Evolutionary conservation across 2,329 filamentous ascomycete species (phyloP), one percentile per base, ranked within the genome.

Genomic region (Fusarium secorum): DNA sequence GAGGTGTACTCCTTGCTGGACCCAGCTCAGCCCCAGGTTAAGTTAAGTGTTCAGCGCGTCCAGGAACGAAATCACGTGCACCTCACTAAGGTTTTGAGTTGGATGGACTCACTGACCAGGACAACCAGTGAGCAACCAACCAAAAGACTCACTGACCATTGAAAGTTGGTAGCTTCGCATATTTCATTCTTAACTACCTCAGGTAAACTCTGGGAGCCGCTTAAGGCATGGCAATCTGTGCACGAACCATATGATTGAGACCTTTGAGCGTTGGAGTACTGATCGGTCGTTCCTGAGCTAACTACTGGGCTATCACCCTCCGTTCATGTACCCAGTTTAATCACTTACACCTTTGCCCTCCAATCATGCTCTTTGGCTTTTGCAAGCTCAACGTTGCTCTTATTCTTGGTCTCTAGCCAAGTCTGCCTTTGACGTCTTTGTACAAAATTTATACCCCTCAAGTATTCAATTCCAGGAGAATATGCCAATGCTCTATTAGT

Each of bases 11-110:
- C 39, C 44, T 66, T 39, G 32, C 39, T 56, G 26, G 46, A 63
- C 48, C 61, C 56, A 55, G 60, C 38, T 42, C 54, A 55, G 60
- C 41, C 44, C 55, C 35, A 53, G 30, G 53, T 55, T 54, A 53
- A 42, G 51, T 32, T 44, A 30, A 54, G 52, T 32, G 56, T 41
- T 41, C 60, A 41, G 48, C 46, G 39, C 35, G 52, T 33, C 24
- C 39, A 53, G 28, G 44, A 58, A 32, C 46, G 30, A 56, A 38
- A 68, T 75, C 73, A 75, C 73, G 73, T 75, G 73, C 69, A 45
- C 15, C 41, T 30, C 20, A n/a, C 45, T 13, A 26, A 64, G 30
- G 38, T 38, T 49, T 55, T 38, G 24, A 41, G 42, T 55, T 38
- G 24, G 24, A 49, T 45, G 20, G 51, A 49, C 39, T 67, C 63